Evolutionary conservation across 75 land plant species (phyloP), one percentile per base, ranked within the genome.

Genomic region (Cupressus sempervirens): DNA sequence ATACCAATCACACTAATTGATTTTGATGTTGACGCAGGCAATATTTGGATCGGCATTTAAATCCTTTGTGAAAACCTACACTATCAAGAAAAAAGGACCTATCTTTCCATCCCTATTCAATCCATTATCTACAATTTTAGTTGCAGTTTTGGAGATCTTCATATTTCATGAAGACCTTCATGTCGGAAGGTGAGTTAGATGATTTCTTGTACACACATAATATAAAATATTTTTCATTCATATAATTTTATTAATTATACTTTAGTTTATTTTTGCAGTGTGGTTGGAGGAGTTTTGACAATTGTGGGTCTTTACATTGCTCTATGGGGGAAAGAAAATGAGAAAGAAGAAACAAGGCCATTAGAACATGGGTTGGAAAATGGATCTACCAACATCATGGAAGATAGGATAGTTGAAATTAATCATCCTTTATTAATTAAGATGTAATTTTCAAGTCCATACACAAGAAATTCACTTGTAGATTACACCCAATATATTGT

Each of bases 171-270:
- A 5, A 11, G 18, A 43, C 46, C 41, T 85, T 41, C 18, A 35
- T 56, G 26, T 77, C 10, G 86, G 86, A 85, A 85, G 86, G 86
- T n/a, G n/a, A n/a, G n/a, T 85, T 15, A 50, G 52, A 50, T 48
- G 7, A 76, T 76, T 16, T 76, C 45, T 35, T 38, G 36, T 23
- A 4, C 77, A 75, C 3, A 38, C 0, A 5, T 15, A 38, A 2
- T 38, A 38, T 38, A 2, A 38, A 38, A 38, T 38, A 1, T 2
- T 38, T 38, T 38, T 38, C 40, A 38, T 38, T 38, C 40, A 38
- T 2, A 38, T 1, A 38, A 38, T 38, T 38, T 1, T 38, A 38
- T 38, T 38, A 38, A 1, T 2, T 38, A 38, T 38, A 38, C 2
- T 38, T 38, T 38, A 1, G 2, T 38, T 38, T 38, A 38, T 38